Evolutionary conservation across 2,329 filamentous ascomycete genomes (phyloP).

Genomic region (Fusarium hainanense): DNA sequence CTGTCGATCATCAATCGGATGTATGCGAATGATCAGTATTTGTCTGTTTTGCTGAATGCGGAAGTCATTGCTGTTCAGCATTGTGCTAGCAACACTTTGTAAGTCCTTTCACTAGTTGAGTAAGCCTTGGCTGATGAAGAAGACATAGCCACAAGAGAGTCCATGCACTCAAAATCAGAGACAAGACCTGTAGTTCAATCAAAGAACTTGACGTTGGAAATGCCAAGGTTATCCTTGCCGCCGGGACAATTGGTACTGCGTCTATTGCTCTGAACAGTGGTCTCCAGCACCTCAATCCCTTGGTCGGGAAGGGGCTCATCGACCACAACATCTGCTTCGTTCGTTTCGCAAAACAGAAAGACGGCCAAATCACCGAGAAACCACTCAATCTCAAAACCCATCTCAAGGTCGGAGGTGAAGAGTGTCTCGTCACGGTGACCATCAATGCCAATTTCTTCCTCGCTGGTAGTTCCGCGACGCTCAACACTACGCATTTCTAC

Average conservation of each 20-base stretch:
- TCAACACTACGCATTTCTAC: slow-evolving; percentile 32
- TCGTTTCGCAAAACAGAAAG: slow-evolving; percentile 28
- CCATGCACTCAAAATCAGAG: slow-evolving; percentile 22
- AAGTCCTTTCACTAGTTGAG: background rate
- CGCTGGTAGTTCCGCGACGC: slow-evolving; percentile 24
- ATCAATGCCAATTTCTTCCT: slow-evolving; percentile 38
- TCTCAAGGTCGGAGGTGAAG: slow-evolving; percentile 7
- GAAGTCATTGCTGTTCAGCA: slow-evolving; percentile 27
- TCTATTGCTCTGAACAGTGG: slow-evolving; percentile 35
- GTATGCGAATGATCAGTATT: slow-evolving; percentile 34
- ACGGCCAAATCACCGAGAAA: slow-evolving; percentile 7
- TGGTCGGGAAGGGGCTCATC: slow-evolving; percentile 24
- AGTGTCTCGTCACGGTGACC: slow-evolving; percentile 28
- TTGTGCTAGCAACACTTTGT: background rate
- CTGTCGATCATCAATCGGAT: slow-evolving; percentile 32
- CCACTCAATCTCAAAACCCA: slow-evolving; percentile 31
- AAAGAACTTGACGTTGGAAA: slow-evolving; percentile 21
- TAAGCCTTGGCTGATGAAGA: background rate
- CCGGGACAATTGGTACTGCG: slow-evolving; percentile 28
- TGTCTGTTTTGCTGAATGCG: slow-evolving; percentile 26
- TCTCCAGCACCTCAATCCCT: slow-evolving; percentile 5
- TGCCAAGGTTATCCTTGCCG: slow-evolving; percentile 22
- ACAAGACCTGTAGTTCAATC: slow-evolving; percentile 7
- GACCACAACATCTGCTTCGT: slow-evolving; percentile 36
- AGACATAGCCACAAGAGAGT: slow-evolving; percentile 1